These are phyloP conservation scores for Xylaria arbuscula DNA, from an alignment of 2,329 filamentous ascomycete species.

Conservation along the genomic window DNA sequence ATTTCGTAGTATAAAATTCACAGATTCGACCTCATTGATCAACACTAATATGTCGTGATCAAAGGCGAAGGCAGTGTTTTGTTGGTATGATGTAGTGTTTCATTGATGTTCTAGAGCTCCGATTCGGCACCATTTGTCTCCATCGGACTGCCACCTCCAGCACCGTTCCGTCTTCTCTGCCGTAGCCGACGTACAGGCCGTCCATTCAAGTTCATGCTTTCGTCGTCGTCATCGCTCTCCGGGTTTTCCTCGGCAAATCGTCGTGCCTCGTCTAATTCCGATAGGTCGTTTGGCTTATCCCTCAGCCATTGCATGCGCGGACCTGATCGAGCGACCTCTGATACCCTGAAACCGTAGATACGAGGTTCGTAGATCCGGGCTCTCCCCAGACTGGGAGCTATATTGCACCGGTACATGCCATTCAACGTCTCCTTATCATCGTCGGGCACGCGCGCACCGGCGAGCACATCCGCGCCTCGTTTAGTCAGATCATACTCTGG, in stretches of 20 bases:
- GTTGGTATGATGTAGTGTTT: conserved; percentile 3
- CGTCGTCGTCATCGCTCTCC: conserved; percentile 68
- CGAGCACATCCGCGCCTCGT: conserved; percentile 70
- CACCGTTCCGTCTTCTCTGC: conserved; percentile 55
- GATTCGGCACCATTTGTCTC: conserved; percentile 69
- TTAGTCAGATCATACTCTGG: conserved; percentile 91
- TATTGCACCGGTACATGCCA: conserved; percentile 86
- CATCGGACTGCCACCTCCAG: conserved; percentile 68
- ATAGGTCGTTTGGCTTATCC: conserved; percentile 81
- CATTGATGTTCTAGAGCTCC: conserved; percentile 57
- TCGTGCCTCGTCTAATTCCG: conserved; percentile 83
- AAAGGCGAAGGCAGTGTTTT: neutral
- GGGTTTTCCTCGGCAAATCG: conserved; percentile 64
- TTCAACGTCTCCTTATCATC: conserved; percentile 74
- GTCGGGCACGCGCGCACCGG: conserved; percentile 54
- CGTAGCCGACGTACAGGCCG: conserved; percentile 57
- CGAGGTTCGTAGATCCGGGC: conserved; percentile 91
- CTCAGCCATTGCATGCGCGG: conserved; percentile 98
- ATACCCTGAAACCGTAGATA: conserved; percentile 97
- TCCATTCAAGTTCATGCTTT: conserved; percentile 59
- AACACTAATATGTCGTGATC: neutral
- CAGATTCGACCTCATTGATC: neutral
- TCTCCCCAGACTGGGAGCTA: conserved; percentile 85
- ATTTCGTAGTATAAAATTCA: neutral
- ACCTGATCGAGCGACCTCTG: conserved; percentile 87